Evolutionary conservation across 305 asterid genomes (phyloP), one percentile per base, ranked within the genome.

Genomic region (Fraxinus paxiana): DNA sequence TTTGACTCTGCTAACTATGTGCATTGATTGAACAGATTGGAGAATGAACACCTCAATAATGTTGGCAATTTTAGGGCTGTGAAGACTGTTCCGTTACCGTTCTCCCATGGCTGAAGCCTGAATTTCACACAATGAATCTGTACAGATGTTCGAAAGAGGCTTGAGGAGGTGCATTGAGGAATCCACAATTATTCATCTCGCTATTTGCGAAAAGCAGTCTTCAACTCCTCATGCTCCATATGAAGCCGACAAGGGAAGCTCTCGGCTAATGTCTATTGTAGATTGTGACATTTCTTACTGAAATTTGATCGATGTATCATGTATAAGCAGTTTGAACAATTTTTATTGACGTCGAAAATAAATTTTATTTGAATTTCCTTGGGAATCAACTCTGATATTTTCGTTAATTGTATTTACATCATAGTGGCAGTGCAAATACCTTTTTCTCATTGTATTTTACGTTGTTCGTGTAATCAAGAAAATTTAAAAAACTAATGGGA

Each of bases 1-100:
- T 0, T 3, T 5, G 70, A 38, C 48, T 38, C 8, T 51, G 8
- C 61, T 75, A 37, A 56, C 63, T 26, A 30, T 41, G 6, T 17
- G 4, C 33, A 12, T 22, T 82, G 78, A 81, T 65, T 79, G 0
- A 17, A 74, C 90, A 95, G 99, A 83, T 80, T 95, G 92, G 99
- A 95, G 88, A 91, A 95, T 87, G 99, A 95, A 81, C 99, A 95
- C 81, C 84, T 95, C 82, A 93, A 90, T 92, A 95, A 95, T 79
- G 97, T 85, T 7, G 99, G 99, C 12, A 91, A 93, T 76, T 95
- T 87, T 56, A 91, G 99, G 85, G 99, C 98, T 37, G 97, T 95
- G 86, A 92, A 91, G 85, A 77, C 92, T 41, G 98, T 93, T 82
- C 99, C 99, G 4, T 82, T 95, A 81, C 99, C 98, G 4, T 95